These are phyloP conservation scores for Coemansia sp. DNA, from an alignment of 192 early-diverging fungal genomes.

Conservation along the genomic window DNA sequence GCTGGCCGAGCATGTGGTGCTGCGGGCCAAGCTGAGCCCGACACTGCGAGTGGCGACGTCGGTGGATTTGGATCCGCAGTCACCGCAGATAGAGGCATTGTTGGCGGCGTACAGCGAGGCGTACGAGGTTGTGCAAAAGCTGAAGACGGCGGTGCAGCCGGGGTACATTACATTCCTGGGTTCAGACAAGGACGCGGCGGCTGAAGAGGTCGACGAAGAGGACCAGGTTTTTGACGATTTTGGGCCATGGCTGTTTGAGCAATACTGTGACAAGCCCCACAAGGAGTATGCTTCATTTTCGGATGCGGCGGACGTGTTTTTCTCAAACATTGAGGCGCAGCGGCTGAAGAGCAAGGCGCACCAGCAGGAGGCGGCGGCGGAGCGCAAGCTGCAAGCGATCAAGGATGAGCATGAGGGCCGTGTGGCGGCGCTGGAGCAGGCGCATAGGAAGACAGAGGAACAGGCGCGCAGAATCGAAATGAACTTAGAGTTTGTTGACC, in stretches of 20 bases:
- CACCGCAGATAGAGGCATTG: conserved; percentile 60
- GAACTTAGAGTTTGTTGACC: conserved; percentile 82
- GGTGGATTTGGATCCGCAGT: conserved; percentile 58
- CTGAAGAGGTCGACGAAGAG: background rate
- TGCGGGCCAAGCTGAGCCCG: conserved; percentile 64
- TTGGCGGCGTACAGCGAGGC: conserved; percentile 68
- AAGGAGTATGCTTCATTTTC: conserved; percentile 78
- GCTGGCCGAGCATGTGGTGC: conserved; percentile 80
- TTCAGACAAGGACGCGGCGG: background rate
- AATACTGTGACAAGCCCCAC: conserved; percentile 52
- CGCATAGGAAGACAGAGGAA: conserved; percentile 67
- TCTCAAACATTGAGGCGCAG: conserved; percentile 86
- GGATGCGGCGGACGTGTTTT: conserved; percentile 87
- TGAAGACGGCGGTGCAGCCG: conserved; percentile 43
- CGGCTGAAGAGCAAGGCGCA: conserved; percentile 67
- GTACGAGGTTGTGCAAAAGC: conserved; percentile 64
- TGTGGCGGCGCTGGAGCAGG: conserved; percentile 70
- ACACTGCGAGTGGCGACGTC: conserved; percentile 61
- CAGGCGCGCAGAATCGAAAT: conserved; percentile 84
- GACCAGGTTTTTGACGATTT: conserved; percentile 60
- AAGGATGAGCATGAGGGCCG: conserved; percentile 76
- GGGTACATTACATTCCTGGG: conserved; percentile 40
- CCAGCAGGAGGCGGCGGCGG: conserved; percentile 70
- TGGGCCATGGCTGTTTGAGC: conserved; percentile 69
- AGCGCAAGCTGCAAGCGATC: conserved; percentile 82